Percentiles rank a stretch among this genome's conserved stretches.
Conservation (phyloP, 192 early-diverging fungal genomes). For the Coemansia sp. region DNA sequence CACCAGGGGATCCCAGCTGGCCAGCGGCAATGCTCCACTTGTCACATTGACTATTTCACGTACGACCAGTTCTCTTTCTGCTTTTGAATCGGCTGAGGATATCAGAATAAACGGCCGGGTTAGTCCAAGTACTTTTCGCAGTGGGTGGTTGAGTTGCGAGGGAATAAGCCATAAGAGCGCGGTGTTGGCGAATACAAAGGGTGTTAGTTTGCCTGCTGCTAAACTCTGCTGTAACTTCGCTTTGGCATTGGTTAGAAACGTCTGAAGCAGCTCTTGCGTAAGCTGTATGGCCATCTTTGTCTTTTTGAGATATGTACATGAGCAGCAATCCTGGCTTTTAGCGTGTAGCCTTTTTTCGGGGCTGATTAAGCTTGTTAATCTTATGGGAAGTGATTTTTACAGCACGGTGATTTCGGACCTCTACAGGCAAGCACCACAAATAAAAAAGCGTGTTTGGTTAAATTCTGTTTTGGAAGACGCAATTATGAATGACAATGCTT, state of each 20-base stretch:
- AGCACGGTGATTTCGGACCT: too few relatives aligned
- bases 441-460: too few relatives aligned
- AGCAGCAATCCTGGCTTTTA: not conserved
- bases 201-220: constrained; percentile 12
- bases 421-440: too few relatives aligned
- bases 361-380: too few relatives aligned
- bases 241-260: constrained; percentile 29
- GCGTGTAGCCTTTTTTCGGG: not conserved
- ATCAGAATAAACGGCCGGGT: constrained; percentile 39
- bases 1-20: constrained; percentile 22
- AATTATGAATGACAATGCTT: too few relatives aligned
- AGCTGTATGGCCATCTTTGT: constrained; percentile 28
- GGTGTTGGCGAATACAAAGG: constrained; percentile 42
- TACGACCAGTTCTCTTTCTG: constrained; percentile 4
- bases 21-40: constrained; percentile 37
- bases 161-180: constrained; percentile 38
- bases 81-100: not conserved
- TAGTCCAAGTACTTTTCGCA: constrained; percentile 31
- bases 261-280: constrained; percentile 28
- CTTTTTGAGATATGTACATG: not conserved
- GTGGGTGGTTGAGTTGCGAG: constrained; percentile 29
- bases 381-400: too few relatives aligned
- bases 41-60: constrained; percentile 6
- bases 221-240: constrained; percentile 25
- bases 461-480: too few relatives aligned